Evolutionary conservation across 2,329 filamentous ascomycete genomes (phyloP).

Genomic region (Microdochium nivale): DNA sequence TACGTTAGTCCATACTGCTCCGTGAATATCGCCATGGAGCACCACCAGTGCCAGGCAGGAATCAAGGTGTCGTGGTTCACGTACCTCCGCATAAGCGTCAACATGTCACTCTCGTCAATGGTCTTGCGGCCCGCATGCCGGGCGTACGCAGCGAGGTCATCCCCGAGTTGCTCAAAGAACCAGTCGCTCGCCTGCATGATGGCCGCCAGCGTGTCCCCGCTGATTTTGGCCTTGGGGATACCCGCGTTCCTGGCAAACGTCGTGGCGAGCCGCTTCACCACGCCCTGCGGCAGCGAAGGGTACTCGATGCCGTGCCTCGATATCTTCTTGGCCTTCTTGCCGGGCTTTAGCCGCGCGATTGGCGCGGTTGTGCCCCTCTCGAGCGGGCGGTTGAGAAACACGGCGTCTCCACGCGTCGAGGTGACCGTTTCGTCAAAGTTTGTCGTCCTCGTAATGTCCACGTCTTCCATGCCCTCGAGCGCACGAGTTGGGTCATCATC

Average conservation of each 20-base stretch:
- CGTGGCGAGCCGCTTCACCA: conserved; percentile 67
- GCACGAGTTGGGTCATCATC: conserved; percentile 9
- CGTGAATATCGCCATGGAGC: conserved; percentile 6
- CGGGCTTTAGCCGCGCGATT: conserved; percentile 7
- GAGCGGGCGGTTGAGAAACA: not conserved
- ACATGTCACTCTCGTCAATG: conserved; percentile 77
- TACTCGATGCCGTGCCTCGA: conserved; percentile 70
- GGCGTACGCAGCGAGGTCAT: conserved; percentile 73
- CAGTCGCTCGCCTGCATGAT: conserved; percentile 78
- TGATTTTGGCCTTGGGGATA: conserved; percentile 58
- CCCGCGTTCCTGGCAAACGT: conserved; percentile 62
- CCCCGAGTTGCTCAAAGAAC: conserved; percentile 83
- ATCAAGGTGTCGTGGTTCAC: conserved; percentile 19
- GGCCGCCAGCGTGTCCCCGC: conserved; percentile 63
- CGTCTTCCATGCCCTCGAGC: conserved; percentile 2
- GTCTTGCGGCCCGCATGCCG: conserved; percentile 75
- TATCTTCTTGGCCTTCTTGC: conserved; percentile 38
- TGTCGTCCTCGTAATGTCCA: conserved; percentile 1
- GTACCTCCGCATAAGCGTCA: conserved; percentile 77
- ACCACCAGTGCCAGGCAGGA: conserved; percentile 5
- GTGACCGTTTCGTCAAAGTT: not conserved
- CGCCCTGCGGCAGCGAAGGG: conserved; percentile 61
- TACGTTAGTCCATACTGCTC: conserved; percentile 8
- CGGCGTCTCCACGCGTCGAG: not conserved
- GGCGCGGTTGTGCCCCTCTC: conserved; percentile 8